These are phyloP conservation scores for Coniochaeta sp. DNA, from an alignment of 2,329 filamentous ascomycete species.

Conservation along the genomic window DNA sequence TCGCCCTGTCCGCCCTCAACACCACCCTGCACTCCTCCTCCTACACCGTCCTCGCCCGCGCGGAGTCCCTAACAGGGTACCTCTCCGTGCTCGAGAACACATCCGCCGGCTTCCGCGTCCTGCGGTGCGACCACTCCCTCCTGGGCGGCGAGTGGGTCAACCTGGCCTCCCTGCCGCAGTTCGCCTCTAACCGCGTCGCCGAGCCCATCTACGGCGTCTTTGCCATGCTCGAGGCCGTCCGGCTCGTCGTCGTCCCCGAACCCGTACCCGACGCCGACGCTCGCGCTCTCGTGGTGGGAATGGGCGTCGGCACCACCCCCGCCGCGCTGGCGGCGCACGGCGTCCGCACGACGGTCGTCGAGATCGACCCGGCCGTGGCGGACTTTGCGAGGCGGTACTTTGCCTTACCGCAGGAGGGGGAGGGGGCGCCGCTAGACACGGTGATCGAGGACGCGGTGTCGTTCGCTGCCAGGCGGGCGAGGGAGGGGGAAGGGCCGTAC, in stretches of 20 bases:
- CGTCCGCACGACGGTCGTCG: conserved; percentile 87
- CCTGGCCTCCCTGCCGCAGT: conserved; percentile 39
- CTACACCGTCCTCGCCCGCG: conserved; percentile 71
- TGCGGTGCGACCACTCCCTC: conserved; percentile 91
- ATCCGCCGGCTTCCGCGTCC: conserved; percentile 63
- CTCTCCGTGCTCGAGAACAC: conserved; percentile 79
- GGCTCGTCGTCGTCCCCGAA: conserved; percentile 60
- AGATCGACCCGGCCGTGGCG: conserved; percentile 87
- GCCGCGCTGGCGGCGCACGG: conserved; percentile 81
- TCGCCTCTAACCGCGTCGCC: conserved; percentile 46
- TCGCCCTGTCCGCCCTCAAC: conserved; percentile 58
- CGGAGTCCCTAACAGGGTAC: conserved; percentile 86
- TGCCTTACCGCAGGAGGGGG: conserved; percentile 56
- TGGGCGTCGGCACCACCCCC: conserved; percentile 88
- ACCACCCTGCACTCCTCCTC: conserved; percentile 59
- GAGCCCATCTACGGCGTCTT: conserved; percentile 97
- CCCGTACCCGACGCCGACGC: conserved; percentile 55
- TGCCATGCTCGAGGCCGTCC: conserved; percentile 85
- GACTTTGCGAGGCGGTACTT: conserved; percentile 81
- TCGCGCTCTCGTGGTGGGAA: conserved; percentile 81
- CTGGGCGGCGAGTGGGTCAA: conserved; percentile 85
- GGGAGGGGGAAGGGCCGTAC: conserved; percentile 38
- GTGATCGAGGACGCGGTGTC: conserved; percentile 74
- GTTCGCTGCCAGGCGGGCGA: conserved; percentile 47
- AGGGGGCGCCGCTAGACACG: conserved; percentile 51